Conservation (phyloP, 192 early-diverging fungal genomes). For the Coemansia reversa region DNA sequence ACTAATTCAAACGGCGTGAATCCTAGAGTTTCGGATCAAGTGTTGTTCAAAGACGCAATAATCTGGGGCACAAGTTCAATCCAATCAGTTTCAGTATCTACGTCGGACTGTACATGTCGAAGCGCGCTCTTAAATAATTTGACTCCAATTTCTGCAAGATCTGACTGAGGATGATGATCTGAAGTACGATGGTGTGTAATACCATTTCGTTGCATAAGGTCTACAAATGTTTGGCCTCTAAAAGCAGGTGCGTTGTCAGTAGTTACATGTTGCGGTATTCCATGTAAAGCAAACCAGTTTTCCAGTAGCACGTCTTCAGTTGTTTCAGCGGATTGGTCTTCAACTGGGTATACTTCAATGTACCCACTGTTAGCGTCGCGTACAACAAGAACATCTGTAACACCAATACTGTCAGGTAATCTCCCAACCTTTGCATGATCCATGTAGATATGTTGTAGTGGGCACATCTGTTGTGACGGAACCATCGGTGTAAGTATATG, state of each 20-base stretch:
- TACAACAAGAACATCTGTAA: no score
- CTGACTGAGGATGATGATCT: background rate
- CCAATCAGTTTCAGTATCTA: background rate
- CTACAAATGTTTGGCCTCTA: no score
- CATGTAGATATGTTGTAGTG: background rate
- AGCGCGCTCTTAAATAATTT: background rate
- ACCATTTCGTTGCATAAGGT: no score
- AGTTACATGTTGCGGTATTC: no score
- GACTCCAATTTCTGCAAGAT: background rate
- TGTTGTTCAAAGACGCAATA: background rate
- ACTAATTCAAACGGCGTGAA: background rate
- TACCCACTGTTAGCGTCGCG: no score
- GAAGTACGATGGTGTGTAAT: no score
- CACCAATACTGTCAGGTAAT: no score
- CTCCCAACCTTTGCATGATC: background rate
- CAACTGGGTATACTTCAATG: no score
- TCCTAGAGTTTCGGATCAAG: background rate
- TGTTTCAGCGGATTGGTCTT: no score
- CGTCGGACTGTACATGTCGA: background rate
- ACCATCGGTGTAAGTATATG: background rate
- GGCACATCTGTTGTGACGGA: background rate
- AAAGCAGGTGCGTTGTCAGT: no score
- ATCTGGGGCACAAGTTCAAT: background rate
- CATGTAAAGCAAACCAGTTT: no score
- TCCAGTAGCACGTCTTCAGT: no score